Base-by-base conservation (phyloP, 1,139 yeast species). In the Hemisphaericaspora lyxosophila region DNA sequence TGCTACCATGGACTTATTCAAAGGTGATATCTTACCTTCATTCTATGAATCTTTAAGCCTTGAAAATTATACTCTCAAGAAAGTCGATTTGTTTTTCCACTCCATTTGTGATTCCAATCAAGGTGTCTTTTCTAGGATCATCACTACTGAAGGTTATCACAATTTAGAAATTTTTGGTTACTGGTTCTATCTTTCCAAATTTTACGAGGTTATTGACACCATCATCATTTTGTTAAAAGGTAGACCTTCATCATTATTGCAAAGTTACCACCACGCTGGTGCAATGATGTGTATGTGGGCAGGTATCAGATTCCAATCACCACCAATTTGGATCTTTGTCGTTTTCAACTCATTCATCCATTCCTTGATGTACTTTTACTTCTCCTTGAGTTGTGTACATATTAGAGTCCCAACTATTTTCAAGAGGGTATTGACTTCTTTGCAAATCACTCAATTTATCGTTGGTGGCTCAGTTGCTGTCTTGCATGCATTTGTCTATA, bases 211-310 rank as follows among this genome's bases (percentile, higher is more conserved):
- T 30, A 53, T 83, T 26, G 92, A 83, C 59, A 83, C 90, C 5
- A 59, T 76, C 31, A 78, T 83, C 49, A 83, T 83, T 45, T 68
- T 83, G 41, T 69, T 82, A 44, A 83, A 83, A 61, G 90, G 90
- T 33, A 72, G 75, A 55, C 85, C 82, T 28, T 77, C 86, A 11
- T 77, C 85, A 4, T 63, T 83, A 46, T 68, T 83, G 50, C 90
- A 83, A 61, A 79, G 86, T 44, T 83, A 83, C 60, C 90, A 83
- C 57, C 92, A 84, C 57, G 78, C 90, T 2, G 92, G 90, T 27
- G 92, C 92, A 35, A 83, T 83, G 83, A 67, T 83, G 64, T 81
- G 87, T 49, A 83, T 83, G 90, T 83, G 89, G 89, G 78, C 85
- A 3, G 92, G 90, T 3, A 75, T 82, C 41, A 66, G 90, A 41